A percentile compares a stretch with the other conserved stretches of the same genome.
Evolutionary conservation across 1,284 basidiomycete species (phyloP).

Genomic region (Boletus semigastroideus): DNA sequence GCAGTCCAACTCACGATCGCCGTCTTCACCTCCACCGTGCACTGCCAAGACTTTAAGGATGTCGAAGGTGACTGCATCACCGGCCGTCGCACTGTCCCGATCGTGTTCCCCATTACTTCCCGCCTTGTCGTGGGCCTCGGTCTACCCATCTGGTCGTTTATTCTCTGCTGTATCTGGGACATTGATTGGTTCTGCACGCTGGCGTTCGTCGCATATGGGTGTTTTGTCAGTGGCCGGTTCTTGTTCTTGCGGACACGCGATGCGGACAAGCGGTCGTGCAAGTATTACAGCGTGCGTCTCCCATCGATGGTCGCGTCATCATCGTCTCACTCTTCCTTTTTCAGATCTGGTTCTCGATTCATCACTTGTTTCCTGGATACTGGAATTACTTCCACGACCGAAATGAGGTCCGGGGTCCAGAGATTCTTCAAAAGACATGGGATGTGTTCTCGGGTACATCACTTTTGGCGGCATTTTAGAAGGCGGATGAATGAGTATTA

Average conservation of each 20-base stretch:
- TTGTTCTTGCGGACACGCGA: constrained; percentile 20
- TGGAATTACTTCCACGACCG: constrained; percentile 33
- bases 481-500: not conserved
- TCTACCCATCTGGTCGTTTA: constrained; percentile 26
- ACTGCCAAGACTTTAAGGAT: constrained; percentile 44
- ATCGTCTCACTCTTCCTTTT: not conserved
- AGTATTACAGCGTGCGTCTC: constrained; percentile 34
- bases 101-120: constrained; percentile 32
- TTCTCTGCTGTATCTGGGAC: constrained; percentile 28
- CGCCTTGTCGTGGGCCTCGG: constrained; percentile 26
- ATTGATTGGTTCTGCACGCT: constrained; percentile 23
- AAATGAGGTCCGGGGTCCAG: constrained; percentile 10
- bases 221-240: constrained; percentile 31
- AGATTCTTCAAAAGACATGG: constrained; percentile 27
- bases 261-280: constrained; percentile 33
- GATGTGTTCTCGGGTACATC: constrained; percentile 16
- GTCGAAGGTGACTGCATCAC: constrained; percentile 34
- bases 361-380: constrained; percentile 33
- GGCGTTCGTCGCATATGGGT: constrained; percentile 28
- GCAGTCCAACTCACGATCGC: constrained; percentile 29
- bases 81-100: constrained; percentile 38
- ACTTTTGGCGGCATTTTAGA: constrained; percentile 15
- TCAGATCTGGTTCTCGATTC: constrained; percentile 34
- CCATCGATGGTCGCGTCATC: not conserved
- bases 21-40: constrained; percentile 37